These are phyloP conservation scores for Plasmodium cynomolgi DNA, from an alignment of 169 alveolate species.

Conservation along the genomic window DNA sequence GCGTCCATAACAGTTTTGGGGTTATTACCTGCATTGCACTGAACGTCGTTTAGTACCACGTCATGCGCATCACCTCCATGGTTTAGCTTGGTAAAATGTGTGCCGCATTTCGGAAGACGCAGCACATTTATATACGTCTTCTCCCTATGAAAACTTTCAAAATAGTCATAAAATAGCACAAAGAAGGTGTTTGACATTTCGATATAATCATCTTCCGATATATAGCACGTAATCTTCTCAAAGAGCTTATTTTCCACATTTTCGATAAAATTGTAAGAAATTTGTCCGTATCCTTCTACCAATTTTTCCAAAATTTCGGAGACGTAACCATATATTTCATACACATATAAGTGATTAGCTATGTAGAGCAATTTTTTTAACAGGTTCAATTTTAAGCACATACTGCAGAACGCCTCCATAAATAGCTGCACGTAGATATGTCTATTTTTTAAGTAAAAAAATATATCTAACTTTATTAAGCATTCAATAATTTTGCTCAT, in stretches of 20 bases:
- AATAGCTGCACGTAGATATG: conserved; percentile 17
- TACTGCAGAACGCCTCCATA: conserved; percentile 27
- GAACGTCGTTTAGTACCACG: not conserved
- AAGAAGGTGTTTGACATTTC: conserved; percentile 62
- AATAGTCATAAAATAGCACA: conserved; percentile 55
- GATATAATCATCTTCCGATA: conserved; percentile 72
- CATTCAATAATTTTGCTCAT: conserved; percentile 68
- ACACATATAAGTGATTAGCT: conserved; percentile 64
- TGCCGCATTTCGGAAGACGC: not conserved
- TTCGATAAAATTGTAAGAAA: conserved; percentile 60
- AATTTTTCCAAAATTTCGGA: conserved; percentile 47
- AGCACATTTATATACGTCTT: not conserved
- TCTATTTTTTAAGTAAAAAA: conserved; percentile 51
- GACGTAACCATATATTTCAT: conserved; percentile 27
- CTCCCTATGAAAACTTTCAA: conserved; percentile 26
- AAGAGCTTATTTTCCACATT: conserved; percentile 56
- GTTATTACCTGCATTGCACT: not conserved
- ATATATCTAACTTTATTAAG: conserved; percentile 67
- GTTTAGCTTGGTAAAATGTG: not conserved
- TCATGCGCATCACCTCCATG: not conserved
- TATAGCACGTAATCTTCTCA: conserved; percentile 22
- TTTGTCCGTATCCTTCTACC: conserved; percentile 9
- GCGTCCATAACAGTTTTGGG: not conserved
- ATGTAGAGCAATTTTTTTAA: conserved; percentile 59
- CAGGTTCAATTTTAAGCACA: conserved; percentile 28